phyloP scores from a whole-genome alignment of 176 grass and related monocot species.

The Elaeis guineensis region DNA sequence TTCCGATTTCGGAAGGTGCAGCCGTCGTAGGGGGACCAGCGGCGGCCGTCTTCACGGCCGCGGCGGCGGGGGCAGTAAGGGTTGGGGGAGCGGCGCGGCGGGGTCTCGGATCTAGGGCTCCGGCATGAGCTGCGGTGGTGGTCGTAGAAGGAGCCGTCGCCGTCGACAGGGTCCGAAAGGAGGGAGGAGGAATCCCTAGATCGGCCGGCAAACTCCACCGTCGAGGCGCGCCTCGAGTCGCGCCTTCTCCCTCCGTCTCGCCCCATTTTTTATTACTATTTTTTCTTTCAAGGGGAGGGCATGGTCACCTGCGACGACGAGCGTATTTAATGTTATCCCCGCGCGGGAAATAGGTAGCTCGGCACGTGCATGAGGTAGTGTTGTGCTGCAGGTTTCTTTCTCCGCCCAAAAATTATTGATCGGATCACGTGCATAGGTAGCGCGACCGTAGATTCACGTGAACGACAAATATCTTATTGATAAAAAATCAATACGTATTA shows the following conservation, averaged over 20 bases:
- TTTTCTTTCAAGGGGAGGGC: no score
- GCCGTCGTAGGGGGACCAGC: constrained; percentile 23
- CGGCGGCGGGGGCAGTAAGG: constrained; percentile 4
- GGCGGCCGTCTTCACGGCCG: neutral
- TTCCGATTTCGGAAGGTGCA: constrained; percentile 19
- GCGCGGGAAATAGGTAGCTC: no score
- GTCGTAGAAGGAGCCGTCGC: constrained; percentile 19
- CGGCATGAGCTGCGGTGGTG: neutral
- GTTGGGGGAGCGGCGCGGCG: constrained; percentile 30
- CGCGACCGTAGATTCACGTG: no score
- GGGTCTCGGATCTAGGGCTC: constrained; percentile 1
- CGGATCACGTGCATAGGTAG: no score
- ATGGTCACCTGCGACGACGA: no score
- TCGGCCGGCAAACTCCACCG: constrained; percentile 42
- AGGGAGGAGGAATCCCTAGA: constrained; percentile 49
- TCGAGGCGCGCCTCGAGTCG: constrained; percentile 45
- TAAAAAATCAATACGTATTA: no score
- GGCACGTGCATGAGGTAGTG: no score
- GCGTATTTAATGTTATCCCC: no score
- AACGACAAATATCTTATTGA: no score
- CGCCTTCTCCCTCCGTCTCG: constrained; percentile 29
- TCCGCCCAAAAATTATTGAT: no score
- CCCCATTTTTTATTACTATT: neutral
- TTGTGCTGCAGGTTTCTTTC: no score
- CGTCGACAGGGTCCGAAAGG: constrained; percentile 7